Evolutionary conservation across 176 grass and related monocot genomes (phyloP).

Genomic region (Avena eriantha): DNA sequence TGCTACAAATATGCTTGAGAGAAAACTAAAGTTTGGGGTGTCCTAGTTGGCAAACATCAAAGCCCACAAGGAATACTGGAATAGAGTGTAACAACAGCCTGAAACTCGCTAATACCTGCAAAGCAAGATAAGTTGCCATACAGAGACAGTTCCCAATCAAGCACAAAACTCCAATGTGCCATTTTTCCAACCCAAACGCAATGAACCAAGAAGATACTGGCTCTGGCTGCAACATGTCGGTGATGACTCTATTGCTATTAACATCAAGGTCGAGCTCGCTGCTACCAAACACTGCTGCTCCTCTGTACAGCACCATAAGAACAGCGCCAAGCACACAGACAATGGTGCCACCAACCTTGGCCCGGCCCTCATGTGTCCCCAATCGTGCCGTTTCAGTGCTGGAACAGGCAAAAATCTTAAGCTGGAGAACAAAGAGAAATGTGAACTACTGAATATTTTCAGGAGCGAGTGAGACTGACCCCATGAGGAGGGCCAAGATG

Average conservation of each 20-base stretch:
- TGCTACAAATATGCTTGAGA: background rate
- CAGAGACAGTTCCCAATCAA: constrained; percentile 92
- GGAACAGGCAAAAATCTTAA: constrained; percentile 32
- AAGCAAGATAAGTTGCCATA: constrained; percentile 85
- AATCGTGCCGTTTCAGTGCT: constrained; percentile 79
- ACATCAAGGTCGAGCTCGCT: constrained; percentile 46
- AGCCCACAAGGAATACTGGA: background rate
- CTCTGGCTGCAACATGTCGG: constrained; percentile 70
- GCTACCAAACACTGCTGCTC: constrained; percentile 68
- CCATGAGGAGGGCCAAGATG: constrained; percentile 67
- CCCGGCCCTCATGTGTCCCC: constrained; percentile 56
- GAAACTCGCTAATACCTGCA: constrained; percentile 72
- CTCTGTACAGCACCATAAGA: constrained; percentile 86
- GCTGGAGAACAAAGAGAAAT: background rate
- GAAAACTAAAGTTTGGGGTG: constrained; percentile 9
- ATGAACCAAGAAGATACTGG: constrained; percentile 51
- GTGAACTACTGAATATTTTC: background rate
- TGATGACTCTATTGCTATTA: constrained; percentile 50
- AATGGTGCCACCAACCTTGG: constrained; percentile 75
- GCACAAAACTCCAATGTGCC: constrained; percentile 83
- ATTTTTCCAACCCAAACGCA: constrained; percentile 66
- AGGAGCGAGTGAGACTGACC: constrained; percentile 47
- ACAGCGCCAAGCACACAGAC: constrained; percentile 82
- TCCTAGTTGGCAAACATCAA: background rate
- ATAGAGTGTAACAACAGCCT: background rate